Percentiles rank a stretch among this genome's conserved stretches.
phyloP scores from a whole-genome alignment of 805 yeast genomes.

The Candida sphagnicola region DNA sequence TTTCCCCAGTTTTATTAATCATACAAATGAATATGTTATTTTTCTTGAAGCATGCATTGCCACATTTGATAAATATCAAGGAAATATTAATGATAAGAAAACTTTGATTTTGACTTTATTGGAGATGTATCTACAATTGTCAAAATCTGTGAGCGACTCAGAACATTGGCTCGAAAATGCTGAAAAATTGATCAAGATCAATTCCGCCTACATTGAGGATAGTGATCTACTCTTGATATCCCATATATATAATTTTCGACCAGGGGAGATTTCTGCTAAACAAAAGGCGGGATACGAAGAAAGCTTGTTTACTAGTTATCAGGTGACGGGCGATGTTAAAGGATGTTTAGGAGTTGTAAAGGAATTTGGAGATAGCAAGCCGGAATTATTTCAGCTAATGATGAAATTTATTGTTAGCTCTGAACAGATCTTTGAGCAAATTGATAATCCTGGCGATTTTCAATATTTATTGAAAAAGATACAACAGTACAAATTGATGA shows the following conservation, averaged over 20 bases:
- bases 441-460: conserved; percentile 46
- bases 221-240: conserved; percentile 54
- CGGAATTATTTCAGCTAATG: conserved; percentile 63
- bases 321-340: conserved; percentile 53
- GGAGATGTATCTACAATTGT: conserved; percentile 72
- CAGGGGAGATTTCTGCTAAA: conserved; percentile 42
- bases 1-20: conserved; percentile 81
- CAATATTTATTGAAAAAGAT: conserved; percentile 50
- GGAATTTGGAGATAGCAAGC: conserved; percentile 58
- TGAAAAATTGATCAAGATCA: conserved; percentile 39
- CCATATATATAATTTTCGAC: conserved; percentile 51
- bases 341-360: conserved; percentile 56
- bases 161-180: conserved; percentile 68
- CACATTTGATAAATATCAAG: conserved; percentile 72
- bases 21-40: conserved; percentile 83
- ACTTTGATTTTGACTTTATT: conserved; percentile 75
- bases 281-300: conserved; percentile 46
- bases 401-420: conserved; percentile 59
- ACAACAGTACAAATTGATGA: conserved; percentile 48
- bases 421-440: conserved; percentile 44
- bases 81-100: conserved; percentile 61
- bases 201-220: conserved; percentile 50
- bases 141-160: conserved; percentile 25
- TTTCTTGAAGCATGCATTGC: conserved; percentile 89
- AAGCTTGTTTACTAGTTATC: conserved; percentile 62